Evolutionary conservation across 768 basidiomycete genomes (phyloP).

Genomic region (Lactifluus hygrophoroides): DNA sequence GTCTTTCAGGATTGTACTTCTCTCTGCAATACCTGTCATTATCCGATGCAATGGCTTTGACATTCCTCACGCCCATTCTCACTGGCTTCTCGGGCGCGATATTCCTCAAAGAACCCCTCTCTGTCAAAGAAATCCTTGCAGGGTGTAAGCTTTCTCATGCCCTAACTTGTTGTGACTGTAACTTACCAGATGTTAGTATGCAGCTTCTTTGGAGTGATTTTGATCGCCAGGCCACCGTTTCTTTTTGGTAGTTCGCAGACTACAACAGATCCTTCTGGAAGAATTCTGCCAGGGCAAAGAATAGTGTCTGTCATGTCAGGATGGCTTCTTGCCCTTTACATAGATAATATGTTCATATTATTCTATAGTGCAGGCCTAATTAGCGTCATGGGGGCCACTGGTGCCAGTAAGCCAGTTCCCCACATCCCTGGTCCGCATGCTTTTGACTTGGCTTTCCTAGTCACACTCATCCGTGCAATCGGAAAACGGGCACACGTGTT

Average conservation of each 20-base stretch:
- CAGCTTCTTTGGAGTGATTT: conserved; percentile 66
- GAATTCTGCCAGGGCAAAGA: conserved; percentile 32
- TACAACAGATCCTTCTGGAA: conserved; percentile 3
- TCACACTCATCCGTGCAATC: conserved; percentile 51
- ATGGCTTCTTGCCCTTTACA: neutral
- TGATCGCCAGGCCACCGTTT: conserved; percentile 72
- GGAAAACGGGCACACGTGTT: conserved; percentile 39
- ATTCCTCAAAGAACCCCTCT: conserved; percentile 52
- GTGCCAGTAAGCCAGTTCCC: conserved; percentile 47
- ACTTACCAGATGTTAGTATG: conserved; percentile 33
- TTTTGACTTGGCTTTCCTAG: conserved; percentile 23
- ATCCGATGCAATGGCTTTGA: conserved; percentile 69
- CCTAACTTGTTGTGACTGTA: neutral
- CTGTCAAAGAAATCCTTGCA: conserved; percentile 46
- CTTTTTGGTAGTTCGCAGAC: conserved; percentile 51
- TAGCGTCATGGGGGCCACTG: conserved; percentile 56
- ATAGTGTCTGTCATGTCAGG: conserved; percentile 52
- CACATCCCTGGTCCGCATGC: neutral
- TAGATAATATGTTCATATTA: neutral
- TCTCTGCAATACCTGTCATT: conserved; percentile 67
- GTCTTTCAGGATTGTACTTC: conserved; percentile 57
- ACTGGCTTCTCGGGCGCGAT: conserved; percentile 55
- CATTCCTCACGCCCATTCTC: conserved; percentile 62
- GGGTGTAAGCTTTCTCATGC: conserved; percentile 29
- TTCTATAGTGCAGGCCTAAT: conserved; percentile 45